Evolutionary conservation across 176 grass and related monocot genomes (phyloP).

Genomic region (Tuctoria greenei): DNA sequence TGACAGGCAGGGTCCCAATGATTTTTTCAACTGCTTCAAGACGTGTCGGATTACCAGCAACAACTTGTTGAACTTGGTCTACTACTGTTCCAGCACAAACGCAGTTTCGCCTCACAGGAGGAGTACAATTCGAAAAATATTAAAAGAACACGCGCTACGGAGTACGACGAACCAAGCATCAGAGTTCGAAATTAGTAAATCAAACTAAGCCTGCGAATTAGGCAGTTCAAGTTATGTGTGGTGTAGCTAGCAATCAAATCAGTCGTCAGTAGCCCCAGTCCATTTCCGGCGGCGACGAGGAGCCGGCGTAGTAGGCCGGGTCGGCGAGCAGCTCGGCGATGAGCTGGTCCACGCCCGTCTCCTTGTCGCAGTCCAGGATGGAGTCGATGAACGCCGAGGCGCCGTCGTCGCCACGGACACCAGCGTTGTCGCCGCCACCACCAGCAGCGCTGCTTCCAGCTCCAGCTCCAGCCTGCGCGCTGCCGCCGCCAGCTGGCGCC

Average conservation of each 20-base stretch:
- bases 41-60: slow-evolving; percentile 7
- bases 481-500: neutral
- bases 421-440: neutral
- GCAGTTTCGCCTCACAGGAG: neutral
- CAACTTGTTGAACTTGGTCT: neutral
- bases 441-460: neutral
- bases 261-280: slow-evolving; percentile 34
- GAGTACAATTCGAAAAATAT: neutral
- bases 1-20: neutral
- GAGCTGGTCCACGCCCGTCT: slow-evolving; percentile 61
- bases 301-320: slow-evolving; percentile 41
- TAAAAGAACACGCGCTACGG: neutral
- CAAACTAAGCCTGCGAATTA: neutral
- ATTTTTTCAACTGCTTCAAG: neutral
- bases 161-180: neutral
- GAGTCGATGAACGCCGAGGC: slow-evolving; percentile 75
- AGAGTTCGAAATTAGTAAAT: neutral
- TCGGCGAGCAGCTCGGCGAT: slow-evolving; percentile 55
- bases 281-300: slow-evolving; percentile 34
- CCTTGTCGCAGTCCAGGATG: slow-evolving; percentile 80
- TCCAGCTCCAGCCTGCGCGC: neutral
- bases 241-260: neutral
- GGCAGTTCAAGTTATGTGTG: neutral
- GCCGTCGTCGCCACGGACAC: slow-evolving; percentile 32
- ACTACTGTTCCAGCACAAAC: neutral